Conservation (phyloP, 257 asterid genomes). For the Petunia axillaris region DNA sequence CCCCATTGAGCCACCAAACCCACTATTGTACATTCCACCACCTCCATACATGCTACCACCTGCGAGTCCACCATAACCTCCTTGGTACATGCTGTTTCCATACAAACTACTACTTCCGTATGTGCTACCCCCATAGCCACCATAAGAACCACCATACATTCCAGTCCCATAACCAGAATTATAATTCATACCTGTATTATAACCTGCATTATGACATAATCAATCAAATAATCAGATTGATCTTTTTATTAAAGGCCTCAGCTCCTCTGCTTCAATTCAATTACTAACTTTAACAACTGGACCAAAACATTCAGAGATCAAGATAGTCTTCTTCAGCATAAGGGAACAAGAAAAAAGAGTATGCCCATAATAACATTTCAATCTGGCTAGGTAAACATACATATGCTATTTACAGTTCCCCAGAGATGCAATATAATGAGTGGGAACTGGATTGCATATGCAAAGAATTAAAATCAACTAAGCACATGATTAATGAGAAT, state of each 20-base stretch:
- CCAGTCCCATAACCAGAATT: conserved; percentile 77
- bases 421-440: background rate
- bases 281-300: background rate
- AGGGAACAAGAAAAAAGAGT: background rate
- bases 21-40: conserved; percentile 79
- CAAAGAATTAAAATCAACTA: background rate
- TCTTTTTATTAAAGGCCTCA: background rate
- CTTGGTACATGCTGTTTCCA: conserved; percentile 84
- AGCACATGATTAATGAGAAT: background rate
- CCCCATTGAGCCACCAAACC: conserved; percentile 69
- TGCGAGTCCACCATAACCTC: conserved; percentile 79
- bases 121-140: conserved; percentile 59
- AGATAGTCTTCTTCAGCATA: background rate
- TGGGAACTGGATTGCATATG: background rate
- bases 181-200: conserved; percentile 61
- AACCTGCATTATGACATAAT: conserved; percentile 47
- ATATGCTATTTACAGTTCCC: background rate
- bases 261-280: conserved; percentile 17
- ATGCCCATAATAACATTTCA: background rate
- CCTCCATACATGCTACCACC: conserved; percentile 78
- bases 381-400: background rate
- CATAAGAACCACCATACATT: conserved; percentile 37
- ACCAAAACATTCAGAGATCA: background rate
- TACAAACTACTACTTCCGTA: conserved; percentile 86
- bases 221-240: conserved; percentile 31